Evolutionary conservation across 805 yeast genomes (phyloP).

Genomic region (Teunomyces funiuensis): DNA sequence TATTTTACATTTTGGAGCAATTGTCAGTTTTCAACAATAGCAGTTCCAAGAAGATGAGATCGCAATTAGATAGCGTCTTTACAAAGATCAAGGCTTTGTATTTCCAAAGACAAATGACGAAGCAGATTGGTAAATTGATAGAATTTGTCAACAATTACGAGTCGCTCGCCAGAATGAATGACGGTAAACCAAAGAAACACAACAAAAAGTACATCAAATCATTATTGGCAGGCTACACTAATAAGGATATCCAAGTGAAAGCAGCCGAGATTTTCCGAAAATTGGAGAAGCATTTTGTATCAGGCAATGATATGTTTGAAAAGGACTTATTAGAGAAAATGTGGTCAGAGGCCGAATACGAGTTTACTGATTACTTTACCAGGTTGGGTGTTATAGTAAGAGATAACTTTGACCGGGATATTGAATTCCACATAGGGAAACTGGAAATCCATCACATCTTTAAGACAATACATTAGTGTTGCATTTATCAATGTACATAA

Average conservation of each 20-base stretch:
- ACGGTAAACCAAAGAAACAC: slow-evolving; percentile 62
- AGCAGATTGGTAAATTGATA: slow-evolving; percentile 65
- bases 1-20: slow-evolving; percentile 36
- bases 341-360: slow-evolving; percentile 70
- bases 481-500: no score
- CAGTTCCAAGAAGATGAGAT: slow-evolving; percentile 23
- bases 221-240: slow-evolving; percentile 55
- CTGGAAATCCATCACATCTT: slow-evolving; percentile 60
- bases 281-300: slow-evolving; percentile 54
- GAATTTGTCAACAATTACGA: slow-evolving; percentile 67
- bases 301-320: slow-evolving; percentile 45
- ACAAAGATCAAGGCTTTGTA: slow-evolving; percentile 28
- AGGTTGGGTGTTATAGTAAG: slow-evolving; percentile 56
- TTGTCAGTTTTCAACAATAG: slow-evolving; percentile 24
- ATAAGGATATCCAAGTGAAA: slow-evolving; percentile 54
- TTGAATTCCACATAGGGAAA: slow-evolving; percentile 50
- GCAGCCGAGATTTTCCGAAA: slow-evolving; percentile 56
- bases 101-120: slow-evolving; percentile 33
- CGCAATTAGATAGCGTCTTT: slow-evolving; percentile 27
- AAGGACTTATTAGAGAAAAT: slow-evolving; percentile 57
- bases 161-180: slow-evolving; percentile 46
- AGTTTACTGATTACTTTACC: slow-evolving; percentile 55
- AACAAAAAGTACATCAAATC: slow-evolving; percentile 58
- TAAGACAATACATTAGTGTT: slow-evolving; percentile 19
- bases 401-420: slow-evolving; percentile 51